Conservation (phyloP, 352 stramenopile genomes). For the Phytophthora sp. region DNA sequence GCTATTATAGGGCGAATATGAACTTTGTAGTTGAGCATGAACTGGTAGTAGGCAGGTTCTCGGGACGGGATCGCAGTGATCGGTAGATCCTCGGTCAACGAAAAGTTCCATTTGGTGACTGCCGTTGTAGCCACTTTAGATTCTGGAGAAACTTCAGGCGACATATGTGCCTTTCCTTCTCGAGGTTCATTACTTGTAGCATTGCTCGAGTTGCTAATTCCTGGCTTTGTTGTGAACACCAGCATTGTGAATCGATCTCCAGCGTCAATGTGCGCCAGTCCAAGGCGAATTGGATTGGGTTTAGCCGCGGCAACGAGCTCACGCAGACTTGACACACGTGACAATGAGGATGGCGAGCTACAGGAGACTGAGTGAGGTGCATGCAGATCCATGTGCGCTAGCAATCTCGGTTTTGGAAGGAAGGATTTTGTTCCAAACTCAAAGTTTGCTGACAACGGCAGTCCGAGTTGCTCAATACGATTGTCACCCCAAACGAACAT, state of each 20-base stretch:
- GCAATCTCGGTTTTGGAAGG: conserved; percentile 37
- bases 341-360: neutral
- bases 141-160: conserved; percentile 1
- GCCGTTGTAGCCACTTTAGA: neutral
- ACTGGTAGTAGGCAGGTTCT: conserved; percentile 51
- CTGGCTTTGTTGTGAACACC: conserved; percentile 51
- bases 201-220: conserved; percentile 17
- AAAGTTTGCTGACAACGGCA: conserved; percentile 3
- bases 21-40: conserved; percentile 70
- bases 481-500: conserved; percentile 68
- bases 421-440: conserved; percentile 11
- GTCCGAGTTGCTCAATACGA: conserved; percentile 40
- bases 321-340: conserved; percentile 34
- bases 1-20: conserved; percentile 23
- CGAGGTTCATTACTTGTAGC: neutral
- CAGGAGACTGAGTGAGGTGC: conserved; percentile 5
- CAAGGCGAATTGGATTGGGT: conserved; percentile 32
- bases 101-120: conserved; percentile 48
- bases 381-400: conserved; percentile 54
- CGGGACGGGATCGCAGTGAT: conserved; percentile 51
- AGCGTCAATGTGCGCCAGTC: conserved; percentile 41
- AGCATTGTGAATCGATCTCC: conserved; percentile 58
- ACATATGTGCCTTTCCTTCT: neutral
- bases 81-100: conserved; percentile 30
- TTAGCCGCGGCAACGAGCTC: conserved; percentile 33